Percentiles rank a stretch among this genome's conserved stretches.
Evolutionary conservation across 805 yeast species (phyloP).

Genomic region (Yarrowia yakushimensis): DNA sequence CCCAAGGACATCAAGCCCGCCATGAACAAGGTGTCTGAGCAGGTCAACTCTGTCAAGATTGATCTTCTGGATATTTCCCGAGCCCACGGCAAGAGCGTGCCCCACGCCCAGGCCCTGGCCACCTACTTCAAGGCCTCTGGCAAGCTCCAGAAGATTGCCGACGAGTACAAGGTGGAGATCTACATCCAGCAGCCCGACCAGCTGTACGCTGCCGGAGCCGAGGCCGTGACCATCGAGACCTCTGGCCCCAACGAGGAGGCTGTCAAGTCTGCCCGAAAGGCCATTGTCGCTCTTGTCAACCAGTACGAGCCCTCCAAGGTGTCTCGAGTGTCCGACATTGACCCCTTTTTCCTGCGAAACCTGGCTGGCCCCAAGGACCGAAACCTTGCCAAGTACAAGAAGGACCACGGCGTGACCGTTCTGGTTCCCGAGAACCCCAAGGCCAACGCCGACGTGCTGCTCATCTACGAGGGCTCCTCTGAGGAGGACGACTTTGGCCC

Average conservation of each 20-base stretch:
- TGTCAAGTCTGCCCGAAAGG: slow-evolving; percentile 64
- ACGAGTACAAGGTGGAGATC: slow-evolving; percentile 44
- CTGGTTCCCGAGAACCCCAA: slow-evolving; percentile 48
- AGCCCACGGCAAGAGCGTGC: slow-evolving; percentile 78
- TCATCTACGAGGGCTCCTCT: slow-evolving; percentile 50
- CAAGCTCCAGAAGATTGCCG: slow-evolving; percentile 42
- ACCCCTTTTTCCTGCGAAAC: slow-evolving; percentile 52
- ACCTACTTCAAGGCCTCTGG: slow-evolving; percentile 49
- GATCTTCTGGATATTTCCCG: slow-evolving; percentile 76
- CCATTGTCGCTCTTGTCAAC: slow-evolving; percentile 71
- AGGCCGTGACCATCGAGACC: slow-evolving; percentile 59
- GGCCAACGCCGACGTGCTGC: slow-evolving; percentile 44
- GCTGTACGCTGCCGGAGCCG: slow-evolving; percentile 42
- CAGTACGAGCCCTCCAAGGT: slow-evolving; percentile 65
- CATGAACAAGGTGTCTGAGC: slow-evolving; percentile 54
- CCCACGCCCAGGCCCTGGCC: slow-evolving; percentile 74
- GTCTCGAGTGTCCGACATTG: slow-evolving; percentile 58
- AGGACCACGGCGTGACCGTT: slow-evolving; percentile 48
- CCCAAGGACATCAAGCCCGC: slow-evolving; percentile 56
- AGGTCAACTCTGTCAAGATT: slow-evolving; percentile 56
- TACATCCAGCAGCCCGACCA: slow-evolving; percentile 46
- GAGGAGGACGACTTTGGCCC: slow-evolving; percentile 68
- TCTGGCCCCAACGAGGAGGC: slow-evolving; percentile 49
- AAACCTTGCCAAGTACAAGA: slow-evolving; percentile 34
- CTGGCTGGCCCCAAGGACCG: slow-evolving; percentile 38